Evolutionary conservation across 2,329 filamentous ascomycete genomes (phyloP), one percentile per base, ranked within the genome.

Genomic region (Hypomyces rosellus): DNA sequence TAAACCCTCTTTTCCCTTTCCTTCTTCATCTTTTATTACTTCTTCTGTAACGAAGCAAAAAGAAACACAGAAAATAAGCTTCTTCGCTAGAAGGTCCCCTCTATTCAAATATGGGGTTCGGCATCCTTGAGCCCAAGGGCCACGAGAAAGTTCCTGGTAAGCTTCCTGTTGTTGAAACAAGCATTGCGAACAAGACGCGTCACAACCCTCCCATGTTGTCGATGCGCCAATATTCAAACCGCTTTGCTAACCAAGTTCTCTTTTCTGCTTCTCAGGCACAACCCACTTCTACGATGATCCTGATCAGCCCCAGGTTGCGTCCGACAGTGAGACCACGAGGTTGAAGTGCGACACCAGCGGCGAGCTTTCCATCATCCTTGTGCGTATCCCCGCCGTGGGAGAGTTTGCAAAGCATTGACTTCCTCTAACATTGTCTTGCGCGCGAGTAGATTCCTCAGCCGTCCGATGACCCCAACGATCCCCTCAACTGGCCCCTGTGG

Each of bases 391-490:
- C 41, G 12, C 15, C 44, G 11, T 13, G 14, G 16, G 8, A 6
- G 36, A 44, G 25, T 25, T 12, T 20, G 8, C 15, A 16, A 11
- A 7, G 15, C 25, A 14, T 34, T 20, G 33, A 13, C 16, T 34
- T 20, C 20, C 5, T 41, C 46, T 16, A 20, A n/a, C 33, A 45
- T 30, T 40, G 20, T 44, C 16, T 15, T 30, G 37, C 25, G 42
- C 36, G 34, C n/a, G 22, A 11, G 33, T 50, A 76, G 73, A 71
- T 76, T 5, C 92, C 92, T 5, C 92, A 96, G 63, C 92, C 92
- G 2, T 91, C 85, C 55, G 86, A 95, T 67, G 89, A 95, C 65
- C 89, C 88, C 4, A 92, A 95, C 65, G 91, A 96, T 68, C 91
- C 89, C 30, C 74, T 96, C 56, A 77, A 76, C 64, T 96, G 90